Percentiles rank a stretch among this genome's conserved stretches.
Evolutionary conservation across 2,329 filamentous ascomycete genomes (phyloP).

Genomic region (Calonectria naviculata): DNA sequence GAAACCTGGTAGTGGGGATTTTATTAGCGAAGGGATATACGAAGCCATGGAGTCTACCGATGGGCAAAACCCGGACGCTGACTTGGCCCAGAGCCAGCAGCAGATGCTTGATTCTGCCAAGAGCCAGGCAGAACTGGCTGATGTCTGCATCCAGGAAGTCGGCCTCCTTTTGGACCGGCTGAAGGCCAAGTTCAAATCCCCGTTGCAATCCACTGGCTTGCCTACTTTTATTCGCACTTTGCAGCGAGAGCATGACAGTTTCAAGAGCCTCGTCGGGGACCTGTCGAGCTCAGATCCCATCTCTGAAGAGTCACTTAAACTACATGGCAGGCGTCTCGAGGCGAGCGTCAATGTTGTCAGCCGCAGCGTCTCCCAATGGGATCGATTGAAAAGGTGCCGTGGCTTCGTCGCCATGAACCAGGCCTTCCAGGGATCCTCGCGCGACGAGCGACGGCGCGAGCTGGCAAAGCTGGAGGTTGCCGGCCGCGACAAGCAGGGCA

Average conservation of each 20-base stretch:
- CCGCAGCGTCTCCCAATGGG: slow-evolving; percentile 43
- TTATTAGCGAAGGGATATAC: background rate
- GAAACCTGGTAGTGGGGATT: background rate
- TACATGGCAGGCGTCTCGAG: slow-evolving; percentile 35
- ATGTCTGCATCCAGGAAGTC: slow-evolving; percentile 18
- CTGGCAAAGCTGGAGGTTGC: slow-evolving; percentile 34
- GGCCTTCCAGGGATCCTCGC: slow-evolving; percentile 46
- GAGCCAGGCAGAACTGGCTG: background rate
- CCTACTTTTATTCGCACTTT: slow-evolving; percentile 35
- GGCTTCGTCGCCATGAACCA: slow-evolving; percentile 45
- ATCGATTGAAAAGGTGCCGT: slow-evolving; percentile 45
- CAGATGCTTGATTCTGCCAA: slow-evolving; percentile 31
- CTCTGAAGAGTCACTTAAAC: slow-evolving; percentile 20
- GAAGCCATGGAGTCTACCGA: background rate
- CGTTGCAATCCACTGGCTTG: slow-evolving; percentile 31
- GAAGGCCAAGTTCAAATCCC: background rate
- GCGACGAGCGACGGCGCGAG: slow-evolving; percentile 37
- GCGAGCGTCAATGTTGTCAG: slow-evolving; percentile 33
- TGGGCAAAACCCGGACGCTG: background rate
- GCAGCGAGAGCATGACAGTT: slow-evolving; percentile 24
- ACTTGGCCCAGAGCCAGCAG: slow-evolving; percentile 14
- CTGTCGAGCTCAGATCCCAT: slow-evolving; percentile 16
- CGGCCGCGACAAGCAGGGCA: slow-evolving; percentile 40
- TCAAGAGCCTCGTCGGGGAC: slow-evolving; percentile 21
- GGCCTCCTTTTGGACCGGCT: slow-evolving; percentile 12